phyloP scores from a whole-genome alignment of 306 rosid species.

The Carpinus viminea region DNA sequence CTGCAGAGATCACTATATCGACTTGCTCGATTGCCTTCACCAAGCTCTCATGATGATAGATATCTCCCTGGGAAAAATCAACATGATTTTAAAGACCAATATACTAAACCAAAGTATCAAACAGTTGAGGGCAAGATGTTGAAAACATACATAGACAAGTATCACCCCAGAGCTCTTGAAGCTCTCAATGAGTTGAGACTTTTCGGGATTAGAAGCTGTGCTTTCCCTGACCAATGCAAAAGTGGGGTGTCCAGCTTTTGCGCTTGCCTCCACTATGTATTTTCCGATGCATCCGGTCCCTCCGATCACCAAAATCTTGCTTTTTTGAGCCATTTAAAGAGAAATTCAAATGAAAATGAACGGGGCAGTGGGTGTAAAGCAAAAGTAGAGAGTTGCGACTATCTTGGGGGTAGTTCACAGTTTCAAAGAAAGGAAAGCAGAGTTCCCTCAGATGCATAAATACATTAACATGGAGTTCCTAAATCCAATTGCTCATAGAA shows the following conservation, averaged over 20 bases:
- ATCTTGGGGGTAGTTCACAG: not conserved
- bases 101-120: not conserved
- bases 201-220: conserved; percentile 36
- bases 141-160: conserved; percentile 19
- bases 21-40: conserved; percentile 44
- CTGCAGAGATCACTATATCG: conserved; percentile 42
- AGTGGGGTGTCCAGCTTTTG: conserved; percentile 42
- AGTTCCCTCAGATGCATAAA: too few species aligned
- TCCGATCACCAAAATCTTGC: conserved; percentile 42
- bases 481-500: too few species aligned
- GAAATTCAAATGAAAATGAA: not conserved
- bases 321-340: conserved; percentile 30
- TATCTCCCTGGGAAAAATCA: conserved; percentile 29
- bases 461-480: too few species aligned
- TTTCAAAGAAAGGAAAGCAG: too few species aligned
- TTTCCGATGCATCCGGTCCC: conserved; percentile 39
- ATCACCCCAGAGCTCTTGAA: conserved; percentile 31
- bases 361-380: not conserved
- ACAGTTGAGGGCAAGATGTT: not conserved
- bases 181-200: conserved; percentile 32
- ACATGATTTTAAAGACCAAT: not conserved
- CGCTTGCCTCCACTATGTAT: conserved; percentile 39
- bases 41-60: conserved; percentile 36
- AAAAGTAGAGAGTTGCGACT: not conserved
- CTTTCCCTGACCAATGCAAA: conserved; percentile 36